These are phyloP conservation scores for Sphagnum tenellum DNA, from an alignment of 225 moss, liverwort and hornwort species.

Conservation along the genomic window DNA sequence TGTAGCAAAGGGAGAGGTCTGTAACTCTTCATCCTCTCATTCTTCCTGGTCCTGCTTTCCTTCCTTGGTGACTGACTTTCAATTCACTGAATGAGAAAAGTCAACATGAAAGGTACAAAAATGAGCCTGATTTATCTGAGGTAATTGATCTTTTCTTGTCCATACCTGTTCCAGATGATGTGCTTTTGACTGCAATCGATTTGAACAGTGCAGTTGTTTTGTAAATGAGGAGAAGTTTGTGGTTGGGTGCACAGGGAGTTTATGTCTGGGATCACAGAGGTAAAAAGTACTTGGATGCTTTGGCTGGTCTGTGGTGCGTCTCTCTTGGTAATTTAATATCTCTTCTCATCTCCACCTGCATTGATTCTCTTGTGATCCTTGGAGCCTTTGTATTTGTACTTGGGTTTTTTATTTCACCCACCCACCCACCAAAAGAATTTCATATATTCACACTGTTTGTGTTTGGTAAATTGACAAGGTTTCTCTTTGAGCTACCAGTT, in stretches of 20 bases:
- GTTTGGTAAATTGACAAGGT: not conserved
- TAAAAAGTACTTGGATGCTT: slow-evolving; percentile 77
- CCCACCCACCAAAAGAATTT: not conserved
- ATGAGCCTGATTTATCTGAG: not conserved
- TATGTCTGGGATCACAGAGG: slow-evolving; percentile 75
- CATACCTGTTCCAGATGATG: not conserved
- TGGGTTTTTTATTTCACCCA: not conserved
- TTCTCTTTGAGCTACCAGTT: no score
- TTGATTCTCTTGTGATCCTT: no score
- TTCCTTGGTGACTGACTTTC: not conserved
- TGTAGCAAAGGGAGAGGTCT: slow-evolving; percentile 72
- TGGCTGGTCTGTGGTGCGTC: slow-evolving; percentile 94
- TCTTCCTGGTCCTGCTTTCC: not conserved
- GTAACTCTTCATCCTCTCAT: no score
- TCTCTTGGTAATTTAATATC: slow-evolving; percentile 47
- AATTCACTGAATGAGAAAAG: slow-evolving; percentile 1
- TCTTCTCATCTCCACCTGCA: not conserved
- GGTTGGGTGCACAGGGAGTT: slow-evolving; percentile 47
- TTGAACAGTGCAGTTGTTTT: not conserved
- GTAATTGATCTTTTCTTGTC: slow-evolving; percentile 1
- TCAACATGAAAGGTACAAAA: no score
- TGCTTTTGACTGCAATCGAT: not conserved
- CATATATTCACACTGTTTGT: not conserved
- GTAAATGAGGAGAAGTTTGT: not conserved
- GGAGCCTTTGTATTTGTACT: not conserved